Percentiles rank a stretch among this genome's conserved stretches.
These are phyloP conservation scores for Sphaerulina populicola DNA, from an alignment of 2,329 filamentous ascomycete genomes.

Conservation along the genomic window DNA sequence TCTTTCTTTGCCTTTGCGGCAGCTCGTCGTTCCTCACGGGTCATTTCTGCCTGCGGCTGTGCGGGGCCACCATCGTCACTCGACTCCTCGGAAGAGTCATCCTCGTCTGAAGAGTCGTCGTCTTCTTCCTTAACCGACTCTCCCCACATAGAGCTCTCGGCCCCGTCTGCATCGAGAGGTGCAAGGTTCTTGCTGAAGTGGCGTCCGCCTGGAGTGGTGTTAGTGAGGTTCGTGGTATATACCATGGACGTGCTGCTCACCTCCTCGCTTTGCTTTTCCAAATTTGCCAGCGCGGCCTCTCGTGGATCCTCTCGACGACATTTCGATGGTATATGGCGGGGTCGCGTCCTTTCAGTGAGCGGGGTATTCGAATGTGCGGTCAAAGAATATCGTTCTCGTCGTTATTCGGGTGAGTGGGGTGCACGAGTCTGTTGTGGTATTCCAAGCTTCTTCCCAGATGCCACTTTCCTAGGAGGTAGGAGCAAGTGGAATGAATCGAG, in stretches of 20 bases:
- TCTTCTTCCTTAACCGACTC: slow-evolving; percentile 47
- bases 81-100: slow-evolving; percentile 42
- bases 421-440: background rate
- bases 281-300: slow-evolving; percentile 87
- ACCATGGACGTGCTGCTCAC: slow-evolving; percentile 45
- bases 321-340: slow-evolving; percentile 33
- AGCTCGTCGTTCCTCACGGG: slow-evolving; percentile 79
- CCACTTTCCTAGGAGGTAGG: background rate
- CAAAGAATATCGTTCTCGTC: slow-evolving; percentile 16
- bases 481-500: background rate
- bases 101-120: slow-evolving; percentile 42
- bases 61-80: slow-evolving; percentile 36
- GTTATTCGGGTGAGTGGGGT: background rate
- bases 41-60: slow-evolving; percentile 45
- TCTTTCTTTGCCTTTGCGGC: slow-evolving; percentile 86
- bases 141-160: slow-evolving; percentile 81
- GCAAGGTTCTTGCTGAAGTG: slow-evolving; percentile 88
- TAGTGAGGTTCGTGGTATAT: slow-evolving; percentile 12
- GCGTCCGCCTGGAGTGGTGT: slow-evolving; percentile 62
- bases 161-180: slow-evolving; percentile 81
- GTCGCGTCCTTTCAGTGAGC: background rate
- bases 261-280: slow-evolving; percentile 85
- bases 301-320: slow-evolving; percentile 40
- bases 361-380: slow-evolving; percentile 4
- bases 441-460: background rate